Percentiles rank a stretch among this genome's conserved stretches.
Conservation (phyloP, 352 stramenopile genomes). For the Pythium aristosporum region DNA sequence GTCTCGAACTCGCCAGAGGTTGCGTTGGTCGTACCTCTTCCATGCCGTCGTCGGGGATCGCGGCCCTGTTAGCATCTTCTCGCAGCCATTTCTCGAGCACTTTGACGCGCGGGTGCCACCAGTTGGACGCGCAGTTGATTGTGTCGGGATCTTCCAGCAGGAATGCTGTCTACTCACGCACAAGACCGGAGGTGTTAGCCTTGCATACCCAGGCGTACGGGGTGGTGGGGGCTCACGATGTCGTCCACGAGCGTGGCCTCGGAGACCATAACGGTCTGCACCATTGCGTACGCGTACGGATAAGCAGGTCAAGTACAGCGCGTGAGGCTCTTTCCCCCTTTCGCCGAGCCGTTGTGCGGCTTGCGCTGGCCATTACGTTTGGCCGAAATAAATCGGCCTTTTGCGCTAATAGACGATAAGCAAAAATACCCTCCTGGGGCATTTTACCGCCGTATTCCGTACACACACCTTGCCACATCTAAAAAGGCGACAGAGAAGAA, state of each 20-base stretch:
- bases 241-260: conserved; percentile 50
- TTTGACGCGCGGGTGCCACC: conserved; percentile 70
- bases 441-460: neutral
- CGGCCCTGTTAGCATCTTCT: conserved; percentile 53
- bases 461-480: no score
- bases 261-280: conserved; percentile 55
- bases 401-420: neutral
- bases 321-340: neutral
- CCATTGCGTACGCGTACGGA: conserved; percentile 29
- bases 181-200: neutral
- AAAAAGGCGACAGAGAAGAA: no score
- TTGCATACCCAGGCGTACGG: neutral
- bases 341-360: neutral
- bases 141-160: conserved; percentile 47
- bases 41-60: conserved; percentile 64
- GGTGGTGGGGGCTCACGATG: conserved; percentile 32
- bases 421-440: conserved; percentile 7
- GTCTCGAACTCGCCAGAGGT: neutral
- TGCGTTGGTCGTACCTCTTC: conserved; percentile 46
- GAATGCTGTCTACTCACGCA: conserved; percentile 39
- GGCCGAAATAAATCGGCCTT: neutral
- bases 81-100: conserved; percentile 71
- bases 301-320: neutral
- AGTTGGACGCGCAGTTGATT: conserved; percentile 42
- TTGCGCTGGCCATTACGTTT: neutral